A percentile compares a stretch with the other conserved stretches of the same genome.
Conservation (phyloP, 164 flowering plant species). For the Akebia trifoliata region DNA sequence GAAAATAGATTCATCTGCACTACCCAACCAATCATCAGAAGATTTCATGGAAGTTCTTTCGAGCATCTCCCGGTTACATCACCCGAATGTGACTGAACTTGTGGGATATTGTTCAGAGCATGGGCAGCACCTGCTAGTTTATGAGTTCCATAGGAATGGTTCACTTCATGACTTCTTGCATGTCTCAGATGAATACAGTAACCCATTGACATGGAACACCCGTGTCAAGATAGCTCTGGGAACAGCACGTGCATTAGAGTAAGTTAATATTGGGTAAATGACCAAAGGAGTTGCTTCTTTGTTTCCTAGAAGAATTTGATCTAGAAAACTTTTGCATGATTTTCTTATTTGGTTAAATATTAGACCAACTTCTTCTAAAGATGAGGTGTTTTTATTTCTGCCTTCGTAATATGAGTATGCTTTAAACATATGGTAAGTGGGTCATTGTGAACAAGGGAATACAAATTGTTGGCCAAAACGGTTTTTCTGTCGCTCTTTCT, state of each 20-base stretch:
- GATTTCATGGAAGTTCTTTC: slow-evolving; percentile 70
- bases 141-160: slow-evolving; percentile 84
- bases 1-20: slow-evolving; percentile 66
- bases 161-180: slow-evolving; percentile 85
- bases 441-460: too few relatives aligned
- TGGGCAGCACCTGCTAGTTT: slow-evolving; percentile 79
- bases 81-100: slow-evolving; percentile 80
- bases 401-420: too few relatives aligned
- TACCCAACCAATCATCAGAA: slow-evolving; percentile 48
- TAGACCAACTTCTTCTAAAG: too few relatives aligned
- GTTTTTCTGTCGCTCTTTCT: too few relatives aligned
- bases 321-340: not conserved
- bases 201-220: slow-evolving; percentile 80
- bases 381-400: too few relatives aligned
- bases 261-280: slow-evolving; percentile 30
- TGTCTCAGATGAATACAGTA: slow-evolving; percentile 73
- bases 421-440: too few relatives aligned
- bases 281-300: not conserved
- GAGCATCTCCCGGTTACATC: slow-evolving; percentile 59
- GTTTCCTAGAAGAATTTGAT: not conserved
- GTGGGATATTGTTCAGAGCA: slow-evolving; percentile 91
- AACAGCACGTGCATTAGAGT: slow-evolving; percentile 96
- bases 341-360: too few relatives aligned
- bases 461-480: too few relatives aligned
- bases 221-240: slow-evolving; percentile 98